Base-by-base conservation (phyloP, 2,329 filamentous ascomycete genomes). In the Magnaporthiopsis incrustans region DNA sequence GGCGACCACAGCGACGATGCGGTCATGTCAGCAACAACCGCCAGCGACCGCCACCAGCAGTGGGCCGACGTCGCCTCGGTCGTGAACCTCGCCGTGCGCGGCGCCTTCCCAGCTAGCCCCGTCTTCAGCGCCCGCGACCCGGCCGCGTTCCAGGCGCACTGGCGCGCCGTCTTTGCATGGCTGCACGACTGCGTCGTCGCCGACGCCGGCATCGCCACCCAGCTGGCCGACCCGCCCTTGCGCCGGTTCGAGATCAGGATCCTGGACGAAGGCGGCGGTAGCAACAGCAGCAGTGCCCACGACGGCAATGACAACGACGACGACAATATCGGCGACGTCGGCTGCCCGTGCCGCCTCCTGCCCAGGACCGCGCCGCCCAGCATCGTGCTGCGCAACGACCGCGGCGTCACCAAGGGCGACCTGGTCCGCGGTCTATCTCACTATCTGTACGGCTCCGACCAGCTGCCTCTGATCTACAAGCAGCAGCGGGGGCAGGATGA, bases 111-210 rank as follows among this genome's bases (percentile, higher is more conserved):
- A 5, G 26, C 38, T 4, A 61, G 35, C n/a, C 35, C 35, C n/a
- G 35, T 18, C 11, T 61, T 44, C 26, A 25, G 26, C n/a, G 32
- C n/a, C 18, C 15, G 15, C 6, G 35, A 61, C n/a, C 59, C 59
- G 12, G 59, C 12, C 25, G 33, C 26, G 15, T 53, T 61, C 59
- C 44, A 27, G 25, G 25, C 35, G 27, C 44, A 61, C 35, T 61
- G 59, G 35, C 59, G 59, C 35, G 35, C n/a, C 35, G 35, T 53
- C 59, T 61, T 61, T 25, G n/a, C 59, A 11, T 50, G 59, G 35
- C 35, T 53, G 33, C n/a, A 35, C 27, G 35, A n/a, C 26, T 61
- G 8, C 59, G 35, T 61, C n/a, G 11, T n/a, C 59, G 35, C 59
- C 22, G 35, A 53, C 59, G 26, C 59, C 10, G 59, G 25, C 12